These are phyloP conservation scores for Peronospora belbahrii DNA, from an alignment of 352 stramenopile genomes.

Conservation along the genomic window DNA sequence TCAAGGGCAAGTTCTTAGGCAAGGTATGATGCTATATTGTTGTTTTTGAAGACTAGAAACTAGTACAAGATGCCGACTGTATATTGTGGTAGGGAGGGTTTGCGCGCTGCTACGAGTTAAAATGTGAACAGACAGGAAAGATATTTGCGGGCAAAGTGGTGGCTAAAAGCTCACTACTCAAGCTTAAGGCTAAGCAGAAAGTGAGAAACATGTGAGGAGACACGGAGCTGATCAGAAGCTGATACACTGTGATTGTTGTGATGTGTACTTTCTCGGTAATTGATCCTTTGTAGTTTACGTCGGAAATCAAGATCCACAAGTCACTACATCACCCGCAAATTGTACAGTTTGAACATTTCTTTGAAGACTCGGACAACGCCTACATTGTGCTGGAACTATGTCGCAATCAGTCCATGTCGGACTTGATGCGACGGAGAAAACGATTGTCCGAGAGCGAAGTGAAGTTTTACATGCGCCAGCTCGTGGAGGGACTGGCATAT, in stretches of 20 bases:
- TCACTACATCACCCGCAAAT: conserved; percentile 91
- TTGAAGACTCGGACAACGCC: conserved; percentile 95
- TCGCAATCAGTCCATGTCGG: conserved; percentile 93
- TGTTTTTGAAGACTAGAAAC: background rate
- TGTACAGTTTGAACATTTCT: conserved; percentile 97
- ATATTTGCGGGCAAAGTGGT: conserved; percentile 97
- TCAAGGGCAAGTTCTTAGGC: conserved; percentile 90
- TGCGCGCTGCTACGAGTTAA: conserved; percentile 95
- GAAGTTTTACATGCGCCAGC: conserved; percentile 88
- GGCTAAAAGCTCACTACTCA: conserved; percentile 94
- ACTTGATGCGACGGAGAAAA: conserved; percentile 93
- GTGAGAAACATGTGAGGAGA: conserved; percentile 33
- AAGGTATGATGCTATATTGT: conserved; percentile 49
- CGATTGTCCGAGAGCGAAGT: conserved; percentile 92
- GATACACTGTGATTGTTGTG: conserved; percentile 4
- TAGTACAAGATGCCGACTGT: conserved; percentile 2
- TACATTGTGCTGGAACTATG: conserved; percentile 98
- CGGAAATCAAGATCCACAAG: conserved; percentile 98
- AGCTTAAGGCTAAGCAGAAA: conserved; percentile 94
- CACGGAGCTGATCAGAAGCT: background rate
- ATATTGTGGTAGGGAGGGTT: conserved; percentile 89
- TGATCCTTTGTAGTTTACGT: conserved; percentile 59
- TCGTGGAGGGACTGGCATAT: conserved; percentile 91
- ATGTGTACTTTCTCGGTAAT: conserved; percentile 40
- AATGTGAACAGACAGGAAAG: conserved; percentile 87